These are phyloP conservation scores for Onygenales sp. DNA, from an alignment of 2,329 filamentous ascomycete species.

Conservation along the genomic window DNA sequence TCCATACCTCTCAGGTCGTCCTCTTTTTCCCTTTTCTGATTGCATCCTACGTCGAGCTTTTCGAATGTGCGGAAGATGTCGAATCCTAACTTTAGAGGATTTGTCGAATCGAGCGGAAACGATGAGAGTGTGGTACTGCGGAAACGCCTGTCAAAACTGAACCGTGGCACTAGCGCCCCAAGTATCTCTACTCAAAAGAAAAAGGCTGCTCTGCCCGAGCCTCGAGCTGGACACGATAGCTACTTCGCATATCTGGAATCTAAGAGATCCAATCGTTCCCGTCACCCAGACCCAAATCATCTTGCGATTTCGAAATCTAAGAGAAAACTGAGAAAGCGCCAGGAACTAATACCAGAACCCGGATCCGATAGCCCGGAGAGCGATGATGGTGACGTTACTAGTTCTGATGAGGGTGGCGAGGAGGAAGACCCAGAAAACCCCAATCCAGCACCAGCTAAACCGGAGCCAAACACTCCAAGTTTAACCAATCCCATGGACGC, in stretches of 20 bases:
- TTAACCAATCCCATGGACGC: neutral
- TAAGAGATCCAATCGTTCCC: neutral
- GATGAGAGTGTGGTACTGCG: neutral
- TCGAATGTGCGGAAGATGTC: neutral
- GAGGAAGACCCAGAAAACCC: constrained; percentile 1
- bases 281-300: too few species aligned
- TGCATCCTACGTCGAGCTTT: neutral
- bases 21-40: neutral
- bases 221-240: neutral
- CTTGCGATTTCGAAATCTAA: too few species aligned
- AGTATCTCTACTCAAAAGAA: neutral
- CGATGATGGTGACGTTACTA: constrained; percentile 7
- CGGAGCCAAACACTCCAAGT: neutral
- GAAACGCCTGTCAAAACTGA: neutral
- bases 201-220: neutral
- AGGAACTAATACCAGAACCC: neutral
- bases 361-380: neutral
- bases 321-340: neutral
- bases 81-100: neutral
- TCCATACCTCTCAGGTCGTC: too few species aligned
- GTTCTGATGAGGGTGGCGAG: neutral
- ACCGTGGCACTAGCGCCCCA: neutral
- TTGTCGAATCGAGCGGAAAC: too few species aligned
- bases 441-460: neutral
- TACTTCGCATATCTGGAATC: neutral